These are phyloP conservation scores for Saccharomycopsis guyanensis DNA, from an alignment of 805 yeast species.

Conservation along the genomic window DNA sequence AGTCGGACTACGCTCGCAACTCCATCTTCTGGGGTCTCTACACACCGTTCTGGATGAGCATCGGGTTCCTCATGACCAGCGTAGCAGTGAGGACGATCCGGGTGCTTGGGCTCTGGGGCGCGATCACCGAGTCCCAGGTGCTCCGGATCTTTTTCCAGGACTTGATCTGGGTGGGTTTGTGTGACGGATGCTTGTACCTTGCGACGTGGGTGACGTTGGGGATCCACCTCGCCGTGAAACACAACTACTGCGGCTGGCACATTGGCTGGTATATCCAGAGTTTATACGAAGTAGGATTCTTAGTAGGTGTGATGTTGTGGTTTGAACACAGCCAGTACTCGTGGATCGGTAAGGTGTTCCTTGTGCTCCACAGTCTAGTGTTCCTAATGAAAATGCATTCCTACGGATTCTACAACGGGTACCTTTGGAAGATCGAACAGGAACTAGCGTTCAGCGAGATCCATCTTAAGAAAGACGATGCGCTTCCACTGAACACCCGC, in stretches of 20 bases:
- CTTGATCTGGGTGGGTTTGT: constrained; percentile 56
- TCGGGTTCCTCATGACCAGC: constrained; percentile 47
- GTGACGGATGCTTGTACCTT: constrained; percentile 71
- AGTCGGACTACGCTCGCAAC: constrained; percentile 19
- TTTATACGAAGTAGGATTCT: constrained; percentile 45
- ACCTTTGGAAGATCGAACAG: constrained; percentile 56
- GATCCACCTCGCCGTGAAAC: constrained; percentile 48
- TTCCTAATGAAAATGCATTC: constrained; percentile 94
- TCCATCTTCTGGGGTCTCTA: constrained; percentile 67
- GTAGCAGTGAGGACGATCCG: constrained; percentile 47
- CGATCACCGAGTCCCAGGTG: constrained; percentile 41
- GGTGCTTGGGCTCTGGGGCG: constrained; percentile 31
- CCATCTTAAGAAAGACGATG: constrained; percentile 35
- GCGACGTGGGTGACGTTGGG: constrained; percentile 51
- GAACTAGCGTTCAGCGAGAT: constrained; percentile 46
- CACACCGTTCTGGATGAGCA: constrained; percentile 69
- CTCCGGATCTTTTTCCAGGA: constrained; percentile 52
- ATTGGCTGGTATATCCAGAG: constrained; percentile 60
- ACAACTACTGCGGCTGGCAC: constrained; percentile 48
- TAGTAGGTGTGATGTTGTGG: constrained; percentile 46
- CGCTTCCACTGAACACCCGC: constrained; percentile 27
- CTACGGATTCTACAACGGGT: constrained; percentile 86
- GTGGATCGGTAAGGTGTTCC: constrained; percentile 87
- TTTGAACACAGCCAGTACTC: constrained; percentile 55
- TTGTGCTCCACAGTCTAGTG: constrained; percentile 78